phyloP scores from a whole-genome alignment of 352 stramenopile genomes.

The Globisporangium middletonii region DNA sequence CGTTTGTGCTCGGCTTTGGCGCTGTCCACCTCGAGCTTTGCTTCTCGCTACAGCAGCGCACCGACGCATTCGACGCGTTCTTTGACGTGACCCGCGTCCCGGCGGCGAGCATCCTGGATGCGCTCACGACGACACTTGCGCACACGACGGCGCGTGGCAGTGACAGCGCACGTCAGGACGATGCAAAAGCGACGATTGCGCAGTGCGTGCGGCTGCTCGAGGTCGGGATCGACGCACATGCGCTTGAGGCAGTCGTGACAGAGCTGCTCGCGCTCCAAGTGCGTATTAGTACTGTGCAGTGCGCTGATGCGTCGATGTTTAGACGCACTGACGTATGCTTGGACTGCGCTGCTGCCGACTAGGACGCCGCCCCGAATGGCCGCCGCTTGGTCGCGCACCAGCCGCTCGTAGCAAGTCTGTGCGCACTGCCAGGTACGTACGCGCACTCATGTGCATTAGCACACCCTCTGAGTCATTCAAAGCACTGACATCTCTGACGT shows the following conservation, averaged over 20 bases:
- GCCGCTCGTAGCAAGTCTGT: constrained; percentile 34
- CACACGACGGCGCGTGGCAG: constrained; percentile 2
- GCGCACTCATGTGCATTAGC: not conserved
- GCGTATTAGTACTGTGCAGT: not conserved
- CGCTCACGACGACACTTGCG: constrained; percentile 29
- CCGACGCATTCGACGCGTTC: constrained; percentile 48
- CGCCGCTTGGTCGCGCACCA: constrained; percentile 15
- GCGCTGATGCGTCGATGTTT: not conserved
- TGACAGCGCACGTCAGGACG: constrained; percentile 8
- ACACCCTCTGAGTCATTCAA: not conserved
- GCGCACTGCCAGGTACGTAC: constrained; percentile 41
- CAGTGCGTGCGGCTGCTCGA: constrained; percentile 50
- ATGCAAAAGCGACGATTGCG: constrained; percentile 27
- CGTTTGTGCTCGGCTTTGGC: constrained; percentile 53
- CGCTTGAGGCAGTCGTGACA: constrained; percentile 24
- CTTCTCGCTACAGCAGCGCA: constrained; percentile 37
- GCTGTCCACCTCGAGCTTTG: constrained; percentile 39
- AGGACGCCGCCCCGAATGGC: constrained; percentile 7
- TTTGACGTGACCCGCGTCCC: constrained; percentile 37
- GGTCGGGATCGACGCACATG: constrained; percentile 16
- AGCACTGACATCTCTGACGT: not conserved
- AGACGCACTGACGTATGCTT: not conserved
- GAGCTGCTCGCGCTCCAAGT: constrained; percentile 34
- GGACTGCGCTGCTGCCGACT: not conserved
- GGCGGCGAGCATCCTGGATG: constrained; percentile 24